Base-by-base conservation (phyloP, 208 protist genomes). In the Strigomonas oncopelti region DNA sequence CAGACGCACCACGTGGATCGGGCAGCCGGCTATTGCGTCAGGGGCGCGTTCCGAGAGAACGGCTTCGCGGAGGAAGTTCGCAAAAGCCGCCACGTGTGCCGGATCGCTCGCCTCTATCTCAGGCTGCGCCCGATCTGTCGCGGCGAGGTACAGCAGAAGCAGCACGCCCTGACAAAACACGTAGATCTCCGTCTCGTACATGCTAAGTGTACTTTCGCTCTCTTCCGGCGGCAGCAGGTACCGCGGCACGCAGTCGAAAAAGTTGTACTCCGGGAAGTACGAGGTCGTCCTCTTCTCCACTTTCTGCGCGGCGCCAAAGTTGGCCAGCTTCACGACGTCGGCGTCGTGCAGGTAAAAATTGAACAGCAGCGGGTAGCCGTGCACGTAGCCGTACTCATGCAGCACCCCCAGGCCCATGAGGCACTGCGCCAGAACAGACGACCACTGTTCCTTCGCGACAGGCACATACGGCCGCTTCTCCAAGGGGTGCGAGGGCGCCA, bases 271-370 rank as follows among this genome's bases (percentile, higher is more conserved):
- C 29, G 80, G 84, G 54, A 87, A 83, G 14, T 34, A 9, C 9
- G 65, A 60, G 0, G 75, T 70, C n/a, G 27, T 25, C 34, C 73
- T 75, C 16, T 69, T 64, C 14, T 80, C 71, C 9, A 45, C n/a
- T 38, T 75, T 75, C 11, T 69, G 64, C 14, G 82, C 71, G 45
- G 38, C 71, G 48, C 85, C 85, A 66, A 91, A 88, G 78, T 80
- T 81, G 27, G 61, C 60, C 65, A 84, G 74, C 68, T 88, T 88
- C 51, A 75, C 78, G 56, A 71, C 70, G 24, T 57, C n/a, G 29
- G 22, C 13, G 3, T 62, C 52, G 46, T 73, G 42, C 71, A 61
- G 7, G 64, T 82, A 88, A 46, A 88, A 52, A 52, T 80, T 87
- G 56, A 67, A 71, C 0, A 74, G 75, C 2, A 85, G 55, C 5